Evolutionary conservation across 1,284 basidiomycete species (phyloP).

Genomic region (Crucibulum parvulum): DNA sequence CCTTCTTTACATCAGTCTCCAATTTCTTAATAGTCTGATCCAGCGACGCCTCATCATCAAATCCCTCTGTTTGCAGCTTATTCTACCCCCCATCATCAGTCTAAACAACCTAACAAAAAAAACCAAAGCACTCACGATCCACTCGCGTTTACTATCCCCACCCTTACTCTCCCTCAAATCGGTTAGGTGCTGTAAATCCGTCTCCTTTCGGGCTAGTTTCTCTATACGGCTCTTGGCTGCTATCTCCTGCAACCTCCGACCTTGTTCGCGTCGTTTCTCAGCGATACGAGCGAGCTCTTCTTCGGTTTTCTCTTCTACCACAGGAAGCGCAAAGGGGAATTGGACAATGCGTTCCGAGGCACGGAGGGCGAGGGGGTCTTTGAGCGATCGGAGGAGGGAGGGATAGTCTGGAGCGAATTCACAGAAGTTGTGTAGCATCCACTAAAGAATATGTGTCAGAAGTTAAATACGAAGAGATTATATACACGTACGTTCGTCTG

Average conservation of each 20-base stretch:
- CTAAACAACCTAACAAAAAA: neutral
- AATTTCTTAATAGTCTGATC: conserved; percentile 84
- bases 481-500: conserved; percentile 58
- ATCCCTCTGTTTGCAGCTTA: conserved; percentile 74
- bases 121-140: conserved; percentile 53
- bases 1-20: conserved; percentile 70
- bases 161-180: conserved; percentile 71
- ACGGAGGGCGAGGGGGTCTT: conserved; percentile 70
- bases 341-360: conserved; percentile 79
- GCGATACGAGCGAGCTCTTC: conserved; percentile 84
- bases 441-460: conserved; percentile 50
- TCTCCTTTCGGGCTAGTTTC: conserved; percentile 86
- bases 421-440: conserved; percentile 91
- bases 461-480: conserved; percentile 2
- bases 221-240: conserved; percentile 89
- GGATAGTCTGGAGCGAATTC: conserved; percentile 87
- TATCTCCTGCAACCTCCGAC: conserved; percentile 89
- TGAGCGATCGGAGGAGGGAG: conserved; percentile 67
- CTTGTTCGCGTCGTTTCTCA: conserved; percentile 87
- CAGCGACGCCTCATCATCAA: conserved; percentile 71
- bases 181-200: conserved; percentile 79
- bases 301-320: conserved; percentile 87
- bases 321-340: conserved; percentile 81
- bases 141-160: conserved; percentile 80
- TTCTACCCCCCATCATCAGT: conserved; percentile 41